phyloP scores from a whole-genome alignment of 768 basidiomycete genomes.

The Boletus speciosus region DNA sequence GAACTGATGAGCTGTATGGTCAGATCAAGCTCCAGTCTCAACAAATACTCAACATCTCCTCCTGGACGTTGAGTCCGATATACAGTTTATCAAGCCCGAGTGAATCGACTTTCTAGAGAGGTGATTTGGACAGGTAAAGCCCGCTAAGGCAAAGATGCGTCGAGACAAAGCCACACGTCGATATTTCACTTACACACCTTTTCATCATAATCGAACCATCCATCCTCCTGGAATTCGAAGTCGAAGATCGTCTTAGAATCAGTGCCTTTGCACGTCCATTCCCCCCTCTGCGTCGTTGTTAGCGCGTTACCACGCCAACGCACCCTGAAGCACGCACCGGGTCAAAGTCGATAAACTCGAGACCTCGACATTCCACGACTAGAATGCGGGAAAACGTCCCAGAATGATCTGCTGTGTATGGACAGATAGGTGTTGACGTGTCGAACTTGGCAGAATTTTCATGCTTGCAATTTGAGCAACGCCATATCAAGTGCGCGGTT shows the following conservation, averaged over 20 bases:
- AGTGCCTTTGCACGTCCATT: constrained; percentile 71
- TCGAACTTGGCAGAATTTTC: constrained; percentile 84
- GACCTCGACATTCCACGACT: constrained; percentile 78
- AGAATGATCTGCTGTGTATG: constrained; percentile 60
- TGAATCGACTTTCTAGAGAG: constrained; percentile 62
- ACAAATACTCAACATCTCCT: too few species aligned
- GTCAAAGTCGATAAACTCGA: constrained; percentile 79
- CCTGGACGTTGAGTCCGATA: too few species aligned
- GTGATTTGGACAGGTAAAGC: constrained; percentile 69
- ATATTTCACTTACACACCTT: constrained; percentile 47
- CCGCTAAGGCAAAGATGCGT: constrained; percentile 37
- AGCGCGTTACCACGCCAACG: background rate
- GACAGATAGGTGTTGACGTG: constrained; percentile 39
- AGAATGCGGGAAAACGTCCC: constrained; percentile 63
- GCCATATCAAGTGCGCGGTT: constrained; percentile 81
- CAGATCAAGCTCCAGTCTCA: background rate
- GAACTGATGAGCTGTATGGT: background rate
- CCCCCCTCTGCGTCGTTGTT: constrained; percentile 48
- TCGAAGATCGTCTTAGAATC: constrained; percentile 60
- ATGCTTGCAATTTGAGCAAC: constrained; percentile 71
- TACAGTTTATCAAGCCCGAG: constrained; percentile 45
- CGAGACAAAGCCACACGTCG: background rate
- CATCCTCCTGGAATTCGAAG: constrained; percentile 49
- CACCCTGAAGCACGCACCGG: constrained; percentile 46
- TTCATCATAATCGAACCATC: constrained; percentile 90